Conservation (phyloP, 345 rosid species). For the Acer negundo region DNA sequence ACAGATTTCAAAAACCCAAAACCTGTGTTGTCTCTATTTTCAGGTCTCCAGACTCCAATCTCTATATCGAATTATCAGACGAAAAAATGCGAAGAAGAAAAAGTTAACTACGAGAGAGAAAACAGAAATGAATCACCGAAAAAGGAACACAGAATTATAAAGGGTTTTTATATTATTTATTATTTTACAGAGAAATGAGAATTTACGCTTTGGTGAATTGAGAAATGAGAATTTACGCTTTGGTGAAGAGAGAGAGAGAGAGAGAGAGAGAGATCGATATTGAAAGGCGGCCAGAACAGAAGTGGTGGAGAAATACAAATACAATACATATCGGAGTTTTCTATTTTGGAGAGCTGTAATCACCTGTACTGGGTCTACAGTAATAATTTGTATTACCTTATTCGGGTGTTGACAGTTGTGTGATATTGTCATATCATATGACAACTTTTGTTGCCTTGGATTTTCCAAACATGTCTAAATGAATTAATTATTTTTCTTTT, state of each 20-base stretch:
- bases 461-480: no score
- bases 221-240: neutral
- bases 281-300: neutral
- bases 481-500: no score
- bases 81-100: neutral
- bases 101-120: neutral
- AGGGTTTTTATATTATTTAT: neutral
- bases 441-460: no score
- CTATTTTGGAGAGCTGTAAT: neutral
- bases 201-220: neutral
- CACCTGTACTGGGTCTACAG: neutral
- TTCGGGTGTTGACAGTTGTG: neutral
- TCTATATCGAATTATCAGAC: neutral
- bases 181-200: neutral
- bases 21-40: neutral
- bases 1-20: constrained; percentile 12
- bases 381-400: neutral
- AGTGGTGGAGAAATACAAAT: neutral
- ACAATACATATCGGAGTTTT: neutral
- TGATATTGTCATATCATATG: no score
- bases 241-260: neutral
- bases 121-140: neutral
- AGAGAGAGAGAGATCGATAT: neutral
- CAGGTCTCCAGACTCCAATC: neutral
- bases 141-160: neutral